phyloP scores from a whole-genome alignment of 2,329 filamentous ascomycete genomes.

The Colletotrichum costaricense region DNA sequence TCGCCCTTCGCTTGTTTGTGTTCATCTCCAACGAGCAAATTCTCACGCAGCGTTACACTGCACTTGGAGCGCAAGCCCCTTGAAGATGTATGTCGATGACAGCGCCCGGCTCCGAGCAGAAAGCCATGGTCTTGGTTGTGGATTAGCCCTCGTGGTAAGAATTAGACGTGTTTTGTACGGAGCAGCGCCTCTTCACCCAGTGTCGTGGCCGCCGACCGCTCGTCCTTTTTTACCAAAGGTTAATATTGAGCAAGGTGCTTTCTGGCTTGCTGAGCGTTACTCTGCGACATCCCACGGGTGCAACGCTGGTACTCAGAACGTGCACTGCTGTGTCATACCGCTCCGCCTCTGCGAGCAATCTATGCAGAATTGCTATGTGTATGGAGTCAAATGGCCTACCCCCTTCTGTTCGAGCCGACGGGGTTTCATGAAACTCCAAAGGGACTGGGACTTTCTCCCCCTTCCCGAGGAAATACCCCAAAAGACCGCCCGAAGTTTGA shows the following conservation, averaged over 20 bases:
- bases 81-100: conserved; percentile 26
- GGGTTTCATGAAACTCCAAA: conserved; percentile 18
- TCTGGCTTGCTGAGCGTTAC: conserved; percentile 15
- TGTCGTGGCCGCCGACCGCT: conserved; percentile 8
- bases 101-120: conserved; percentile 6
- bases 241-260: neutral
- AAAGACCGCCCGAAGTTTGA: conserved; percentile 18
- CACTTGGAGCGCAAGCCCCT: conserved; percentile 20
- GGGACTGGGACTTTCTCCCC: conserved; percentile 5
- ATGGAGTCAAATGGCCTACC: neutral
- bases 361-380: neutral
- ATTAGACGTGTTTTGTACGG: conserved; percentile 12
- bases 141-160: neutral
- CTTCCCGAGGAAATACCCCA: conserved; percentile 4
- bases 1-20: conserved; percentile 6
- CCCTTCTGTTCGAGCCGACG: neutral
- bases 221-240: conserved; percentile 1
- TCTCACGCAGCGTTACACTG: conserved; percentile 25
- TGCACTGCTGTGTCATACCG: conserved; percentile 1
- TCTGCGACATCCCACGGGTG: conserved; percentile 21
- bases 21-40: conserved; percentile 14
- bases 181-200: neutral
- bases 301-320: conserved; percentile 2
- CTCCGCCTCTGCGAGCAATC: neutral
- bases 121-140: conserved; percentile 8